Conservation (phyloP, 306 rosid species). For the Cicer arietinum region DNA sequence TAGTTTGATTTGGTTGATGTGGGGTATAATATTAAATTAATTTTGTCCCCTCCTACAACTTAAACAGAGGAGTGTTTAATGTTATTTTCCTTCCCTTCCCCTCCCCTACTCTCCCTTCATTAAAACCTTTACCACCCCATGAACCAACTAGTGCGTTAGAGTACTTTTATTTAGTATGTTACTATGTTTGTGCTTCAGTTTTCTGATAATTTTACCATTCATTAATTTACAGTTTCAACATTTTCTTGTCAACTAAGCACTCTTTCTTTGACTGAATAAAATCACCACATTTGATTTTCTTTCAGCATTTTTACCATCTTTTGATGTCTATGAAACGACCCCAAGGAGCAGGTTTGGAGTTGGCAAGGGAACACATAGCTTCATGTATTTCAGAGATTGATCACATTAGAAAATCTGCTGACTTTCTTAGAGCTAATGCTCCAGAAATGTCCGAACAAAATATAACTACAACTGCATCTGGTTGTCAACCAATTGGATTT, state of each 20-base stretch:
- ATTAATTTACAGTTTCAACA: constrained; percentile 19
- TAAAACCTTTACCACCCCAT: neutral
- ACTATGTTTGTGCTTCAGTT: constrained; percentile 24
- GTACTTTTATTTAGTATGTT: constrained; percentile 22
- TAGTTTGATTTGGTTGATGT: neutral
- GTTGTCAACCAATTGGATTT: constrained; percentile 91
- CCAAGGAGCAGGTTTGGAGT: constrained; percentile 96
- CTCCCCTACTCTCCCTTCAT: constrained; percentile 2
- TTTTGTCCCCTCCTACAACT: neutral
- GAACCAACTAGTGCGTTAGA: neutral
- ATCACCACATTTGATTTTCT: constrained; percentile 43
- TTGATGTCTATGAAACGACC: constrained; percentile 86
- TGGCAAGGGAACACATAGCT: constrained; percentile 92
- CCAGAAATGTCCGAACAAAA: constrained; percentile 52
- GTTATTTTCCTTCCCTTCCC: constrained; percentile 1
- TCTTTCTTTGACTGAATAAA: constrained; percentile 15
- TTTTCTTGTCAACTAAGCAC: constrained; percentile 37
- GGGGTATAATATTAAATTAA: neutral
- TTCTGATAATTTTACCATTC: neutral
- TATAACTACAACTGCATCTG: constrained; percentile 75
- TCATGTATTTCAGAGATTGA: constrained; percentile 80
- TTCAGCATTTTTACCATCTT: constrained; percentile 93
- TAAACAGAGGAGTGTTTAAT: neutral
- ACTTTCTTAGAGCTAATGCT: constrained; percentile 68
- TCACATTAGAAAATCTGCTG: constrained; percentile 61